Evolutionary conservation across 108 stramenopile species (phyloP), one percentile per base, ranked within the genome.

Genomic region (Skeletonema potamos): DNA sequence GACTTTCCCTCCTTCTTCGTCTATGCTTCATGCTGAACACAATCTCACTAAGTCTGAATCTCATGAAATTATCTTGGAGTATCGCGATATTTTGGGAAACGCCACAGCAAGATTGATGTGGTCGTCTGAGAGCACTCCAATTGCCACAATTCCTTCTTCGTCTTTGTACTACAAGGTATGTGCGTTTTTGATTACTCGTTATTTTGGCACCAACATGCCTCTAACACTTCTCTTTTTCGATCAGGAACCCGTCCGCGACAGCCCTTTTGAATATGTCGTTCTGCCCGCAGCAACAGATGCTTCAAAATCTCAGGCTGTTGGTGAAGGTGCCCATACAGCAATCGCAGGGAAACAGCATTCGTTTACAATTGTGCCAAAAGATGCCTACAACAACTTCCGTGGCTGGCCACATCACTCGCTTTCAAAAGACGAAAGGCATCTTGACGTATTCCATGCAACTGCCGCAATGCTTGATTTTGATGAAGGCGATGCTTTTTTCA

Each of bases 51-150:
- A 65, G 26, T 27, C 29, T 26, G 27, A 55, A 18, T 37, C 72
- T 22, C 54, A 77, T 51, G 82, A 82, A 41, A 62, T 82, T 7
- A 55, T 78, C 36, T 28, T 82, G 29, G 82, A 82, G 61, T 82
- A 76, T 58, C 76, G 82, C 10, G 82, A 82, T 17, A 60, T 82
- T 2, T 41, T 64, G 28, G 76, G 66, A 11, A 75, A 54, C 26
- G 82, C 77, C 17, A 64, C 62, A 26, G 63, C 78, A 18, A 73
- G 78, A 26, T 58, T 83, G 54, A 56, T 79, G 27, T 83, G 82
- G 82, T 74, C 77, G 27, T 79, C 82, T 0, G 37, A 27, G 12
- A 79, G 59, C 67, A 79, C 72, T 22, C 34, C 44, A 20, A 59
- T 79, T 27, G 26, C 71, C 36, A 37, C 66, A 43, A 73, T 79